Conservation (phyloP, 768 basidiomycete species). For the Pleurotus pulmonarius region DNA sequence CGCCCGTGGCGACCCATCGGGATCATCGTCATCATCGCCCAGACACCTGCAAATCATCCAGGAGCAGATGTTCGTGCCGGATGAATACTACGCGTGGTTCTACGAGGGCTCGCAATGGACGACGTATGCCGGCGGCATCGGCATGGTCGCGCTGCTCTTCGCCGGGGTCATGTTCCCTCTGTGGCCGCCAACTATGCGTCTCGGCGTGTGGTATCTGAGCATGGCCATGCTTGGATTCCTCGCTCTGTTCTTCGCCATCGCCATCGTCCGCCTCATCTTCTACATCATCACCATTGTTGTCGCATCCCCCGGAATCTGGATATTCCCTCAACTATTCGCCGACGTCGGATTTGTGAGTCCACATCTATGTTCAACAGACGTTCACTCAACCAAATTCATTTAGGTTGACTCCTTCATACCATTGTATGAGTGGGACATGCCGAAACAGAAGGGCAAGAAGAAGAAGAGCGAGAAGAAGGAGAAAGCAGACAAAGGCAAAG, state of each 20-base stretch:
- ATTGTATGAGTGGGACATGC: slow-evolving; percentile 93
- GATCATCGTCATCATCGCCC: slow-evolving; percentile 67
- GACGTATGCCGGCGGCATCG: slow-evolving; percentile 84
- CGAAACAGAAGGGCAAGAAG: slow-evolving; percentile 64
- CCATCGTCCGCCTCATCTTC: slow-evolving; percentile 88
- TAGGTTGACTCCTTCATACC: slow-evolving; percentile 98
- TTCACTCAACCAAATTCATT: background rate
- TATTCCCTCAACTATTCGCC: slow-evolving; percentile 96
- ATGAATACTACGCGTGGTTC: slow-evolving; percentile 95
- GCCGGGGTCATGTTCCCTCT: slow-evolving; percentile 99
- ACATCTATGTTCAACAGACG: background rate
- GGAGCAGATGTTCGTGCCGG: slow-evolving; percentile 72
- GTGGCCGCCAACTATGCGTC: slow-evolving; percentile 90
- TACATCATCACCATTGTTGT: slow-evolving; percentile 89
- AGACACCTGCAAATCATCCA: slow-evolving; percentile 78
- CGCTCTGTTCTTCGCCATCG: slow-evolving; percentile 86
- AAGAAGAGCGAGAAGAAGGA: slow-evolving; percentile 26
- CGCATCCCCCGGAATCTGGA: slow-evolving; percentile 92
- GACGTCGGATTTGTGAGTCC: slow-evolving; percentile 95
- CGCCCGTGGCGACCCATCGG: slow-evolving; percentile 67
- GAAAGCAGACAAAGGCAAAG: slow-evolving; percentile 13
- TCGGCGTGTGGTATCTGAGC: slow-evolving; percentile 95
- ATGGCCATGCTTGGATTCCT: slow-evolving; percentile 85
- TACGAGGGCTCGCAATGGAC: slow-evolving; percentile 93
- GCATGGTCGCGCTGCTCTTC: slow-evolving; percentile 91